Percentiles rank a stretch among this genome's conserved stretches.
These are phyloP conservation scores for Vigna angularis DNA, from an alignment of 306 rosid genomes.

Conservation along the genomic window DNA sequence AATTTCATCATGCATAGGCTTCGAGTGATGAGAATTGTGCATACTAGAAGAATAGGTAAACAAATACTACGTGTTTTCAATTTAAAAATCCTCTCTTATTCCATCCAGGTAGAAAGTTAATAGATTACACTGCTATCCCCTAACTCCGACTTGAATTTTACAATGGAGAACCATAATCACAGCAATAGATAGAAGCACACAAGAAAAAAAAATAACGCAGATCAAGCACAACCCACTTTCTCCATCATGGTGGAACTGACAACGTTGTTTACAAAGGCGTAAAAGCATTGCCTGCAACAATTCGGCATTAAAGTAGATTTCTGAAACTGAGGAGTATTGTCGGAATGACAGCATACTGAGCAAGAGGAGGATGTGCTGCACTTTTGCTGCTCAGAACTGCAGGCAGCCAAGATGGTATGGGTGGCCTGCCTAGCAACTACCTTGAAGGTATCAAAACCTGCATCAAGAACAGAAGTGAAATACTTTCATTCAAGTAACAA, in stretches of 20 bases:
- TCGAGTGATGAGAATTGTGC: background rate
- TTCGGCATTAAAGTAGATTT: slow-evolving; percentile 59
- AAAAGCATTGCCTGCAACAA: slow-evolving; percentile 70
- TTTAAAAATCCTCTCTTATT: background rate
- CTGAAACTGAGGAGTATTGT: slow-evolving; percentile 39
- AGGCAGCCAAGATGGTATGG: slow-evolving; percentile 71
- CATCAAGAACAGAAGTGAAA: slow-evolving; percentile 30
- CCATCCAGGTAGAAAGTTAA: background rate
- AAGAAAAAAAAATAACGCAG: background rate
- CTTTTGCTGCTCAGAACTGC: slow-evolving; percentile 58
- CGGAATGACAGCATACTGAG: slow-evolving; percentile 58
- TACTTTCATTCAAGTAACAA: slow-evolving; percentile 30
- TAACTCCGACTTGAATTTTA: background rate
- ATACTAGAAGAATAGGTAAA: background rate
- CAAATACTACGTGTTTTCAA: background rate
- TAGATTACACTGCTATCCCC: background rate
- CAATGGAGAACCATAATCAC: background rate
- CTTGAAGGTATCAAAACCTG: slow-evolving; percentile 68
- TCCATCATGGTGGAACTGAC: slow-evolving; percentile 56
- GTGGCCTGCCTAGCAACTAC: slow-evolving; percentile 71
- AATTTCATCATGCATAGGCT: no score
- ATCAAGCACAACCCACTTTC: slow-evolving; percentile 45
- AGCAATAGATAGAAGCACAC: background rate
- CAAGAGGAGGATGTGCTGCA: slow-evolving; percentile 34
- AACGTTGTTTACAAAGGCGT: slow-evolving; percentile 57